These are phyloP conservation scores for Fusarium chlamydosporum DNA, from an alignment of 2,329 filamentous ascomycete genomes.

Conservation along the genomic window DNA sequence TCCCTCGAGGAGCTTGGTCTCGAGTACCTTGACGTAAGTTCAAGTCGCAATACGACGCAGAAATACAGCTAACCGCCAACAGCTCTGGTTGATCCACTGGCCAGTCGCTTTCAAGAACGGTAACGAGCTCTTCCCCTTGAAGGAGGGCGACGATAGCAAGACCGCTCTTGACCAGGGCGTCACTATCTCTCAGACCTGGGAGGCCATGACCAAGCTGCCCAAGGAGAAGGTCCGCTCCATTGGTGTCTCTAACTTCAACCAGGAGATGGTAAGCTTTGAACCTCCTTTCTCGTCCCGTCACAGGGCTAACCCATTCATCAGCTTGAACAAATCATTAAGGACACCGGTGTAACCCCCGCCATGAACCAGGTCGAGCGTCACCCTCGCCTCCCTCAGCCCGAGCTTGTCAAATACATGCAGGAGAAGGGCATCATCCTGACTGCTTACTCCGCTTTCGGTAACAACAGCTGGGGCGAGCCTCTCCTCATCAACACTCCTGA, in stretches of 20 bases:
- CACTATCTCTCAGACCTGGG: slow-evolving; percentile 62
- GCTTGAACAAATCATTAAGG: slow-evolving; percentile 69
- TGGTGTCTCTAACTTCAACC: slow-evolving; percentile 80
- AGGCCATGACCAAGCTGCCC: slow-evolving; percentile 69
- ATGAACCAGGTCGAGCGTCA: slow-evolving; percentile 80
- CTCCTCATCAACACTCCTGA: slow-evolving; percentile 71
- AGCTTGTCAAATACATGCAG: slow-evolving; percentile 71
- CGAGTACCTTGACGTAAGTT: slow-evolving; percentile 68
- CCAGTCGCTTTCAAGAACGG: slow-evolving; percentile 63
- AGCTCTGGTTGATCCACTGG: slow-evolving; percentile 76
- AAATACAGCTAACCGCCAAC: slow-evolving; percentile 5
- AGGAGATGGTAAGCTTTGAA: slow-evolving; percentile 61
- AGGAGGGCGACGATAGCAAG: slow-evolving; percentile 53
- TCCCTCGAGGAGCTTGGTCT: slow-evolving; percentile 69
- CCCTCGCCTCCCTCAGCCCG: slow-evolving; percentile 71
- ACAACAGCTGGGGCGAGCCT: slow-evolving; percentile 60
- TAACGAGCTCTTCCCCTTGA: slow-evolving; percentile 62
- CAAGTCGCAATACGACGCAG: background rate
- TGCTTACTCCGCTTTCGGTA: slow-evolving; percentile 72
- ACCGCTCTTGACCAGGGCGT: slow-evolving; percentile 61
- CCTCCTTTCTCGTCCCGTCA: background rate
- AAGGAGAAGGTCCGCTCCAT: slow-evolving; percentile 75
- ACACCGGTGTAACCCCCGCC: slow-evolving; percentile 69
- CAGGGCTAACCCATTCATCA: slow-evolving; percentile 32
- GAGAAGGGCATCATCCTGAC: slow-evolving; percentile 75